Evolutionary conservation across 768 basidiomycete genomes (phyloP).

Genomic region (Tulasnella sp.): DNA sequence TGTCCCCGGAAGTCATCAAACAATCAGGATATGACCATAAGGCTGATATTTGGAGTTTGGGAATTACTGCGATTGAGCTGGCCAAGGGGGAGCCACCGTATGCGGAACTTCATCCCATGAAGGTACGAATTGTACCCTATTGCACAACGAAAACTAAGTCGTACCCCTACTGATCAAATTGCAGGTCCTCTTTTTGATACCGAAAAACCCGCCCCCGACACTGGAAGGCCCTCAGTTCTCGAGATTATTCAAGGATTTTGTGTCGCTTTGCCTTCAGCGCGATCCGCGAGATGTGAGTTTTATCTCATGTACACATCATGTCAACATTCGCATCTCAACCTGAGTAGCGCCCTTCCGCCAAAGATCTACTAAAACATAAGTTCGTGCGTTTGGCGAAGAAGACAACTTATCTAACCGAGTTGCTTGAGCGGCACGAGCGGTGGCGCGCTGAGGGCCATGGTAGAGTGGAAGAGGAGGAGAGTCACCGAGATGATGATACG

Average conservation of each 20-base stretch:
- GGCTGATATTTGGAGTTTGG: conserved; percentile 97
- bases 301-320: neutral
- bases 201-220: conserved; percentile 89
- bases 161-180: neutral
- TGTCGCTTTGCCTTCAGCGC: conserved; percentile 80
- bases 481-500: conserved; percentile 48
- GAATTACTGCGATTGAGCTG: conserved; percentile 93
- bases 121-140: conserved; percentile 38
- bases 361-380: conserved; percentile 89
- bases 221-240: conserved; percentile 77
- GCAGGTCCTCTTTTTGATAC: conserved; percentile 93
- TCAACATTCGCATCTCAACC: conserved; percentile 14
- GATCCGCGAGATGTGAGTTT: conserved; percentile 76
- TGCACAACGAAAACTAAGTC: neutral
- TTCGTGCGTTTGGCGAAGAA: conserved; percentile 93
- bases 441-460: conserved; percentile 80
- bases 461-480: conserved; percentile 56
- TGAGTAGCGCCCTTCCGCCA: conserved; percentile 77
- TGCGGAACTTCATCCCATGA: conserved; percentile 98
- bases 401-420: conserved; percentile 83
- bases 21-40: conserved; percentile 99
- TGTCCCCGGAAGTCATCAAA: conserved; percentile 99
- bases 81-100: conserved; percentile 98
- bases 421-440: conserved; percentile 87
- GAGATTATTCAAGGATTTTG: conserved; percentile 87